Conservation (phyloP, 2,329 filamentous ascomycete genomes). For the Epicoccum sorghinum region DNA sequence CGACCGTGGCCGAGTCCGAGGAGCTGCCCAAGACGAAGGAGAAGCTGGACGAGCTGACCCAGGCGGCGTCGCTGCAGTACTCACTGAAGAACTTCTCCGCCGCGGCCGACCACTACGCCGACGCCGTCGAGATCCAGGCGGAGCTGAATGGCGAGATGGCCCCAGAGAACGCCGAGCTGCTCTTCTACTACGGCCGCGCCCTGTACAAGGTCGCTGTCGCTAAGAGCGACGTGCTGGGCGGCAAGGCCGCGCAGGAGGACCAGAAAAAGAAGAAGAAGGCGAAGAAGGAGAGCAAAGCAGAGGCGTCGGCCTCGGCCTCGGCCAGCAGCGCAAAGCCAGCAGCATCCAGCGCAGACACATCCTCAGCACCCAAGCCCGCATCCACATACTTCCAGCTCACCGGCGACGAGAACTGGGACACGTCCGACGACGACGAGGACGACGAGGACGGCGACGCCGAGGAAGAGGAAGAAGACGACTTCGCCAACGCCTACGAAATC, state of each 20-base stretch:
- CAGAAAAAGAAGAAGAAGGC: constrained; percentile 60
- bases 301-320: constrained; percentile 36
- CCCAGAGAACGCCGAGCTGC: constrained; percentile 87
- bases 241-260: constrained; percentile 69
- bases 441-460: constrained; percentile 57
- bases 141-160: constrained; percentile 91
- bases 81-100: constrained; percentile 86
- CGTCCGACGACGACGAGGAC: constrained; percentile 66
- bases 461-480: constrained; percentile 64
- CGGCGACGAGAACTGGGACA: constrained; percentile 86
- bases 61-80: constrained; percentile 83
- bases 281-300: constrained; percentile 51
- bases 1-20: constrained; percentile 26
- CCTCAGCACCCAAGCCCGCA: constrained; percentile 66
- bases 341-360: constrained; percentile 53
- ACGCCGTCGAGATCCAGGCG: constrained; percentile 87
- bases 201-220: constrained; percentile 92
- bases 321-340: constrained; percentile 48
- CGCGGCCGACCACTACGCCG: constrained; percentile 85
- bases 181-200: constrained; percentile 92
- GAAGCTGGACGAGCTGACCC: constrained; percentile 76
- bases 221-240: constrained; percentile 93
- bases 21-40: constrained; percentile 57
- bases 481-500: constrained; percentile 67
- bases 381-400: constrained; percentile 79